A percentile compares a stretch with the other conserved stretches of the same genome.
phyloP scores from a whole-genome alignment of 2,329 filamentous ascomycete genomes.

The Hortaea werneckii region DNA sequence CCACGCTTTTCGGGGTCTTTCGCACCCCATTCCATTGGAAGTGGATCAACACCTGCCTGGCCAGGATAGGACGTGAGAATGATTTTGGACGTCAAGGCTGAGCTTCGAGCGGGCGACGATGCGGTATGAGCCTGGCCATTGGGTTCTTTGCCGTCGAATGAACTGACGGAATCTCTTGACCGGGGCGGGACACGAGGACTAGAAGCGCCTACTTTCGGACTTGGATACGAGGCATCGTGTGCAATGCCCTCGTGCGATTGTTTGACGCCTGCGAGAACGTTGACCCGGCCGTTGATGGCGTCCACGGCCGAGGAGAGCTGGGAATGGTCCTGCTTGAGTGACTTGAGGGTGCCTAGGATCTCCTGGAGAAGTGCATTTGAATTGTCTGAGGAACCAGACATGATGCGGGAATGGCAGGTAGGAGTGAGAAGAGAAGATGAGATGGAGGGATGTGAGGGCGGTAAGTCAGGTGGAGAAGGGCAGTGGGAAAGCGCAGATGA shows the following conservation, averaged over 20 bases:
- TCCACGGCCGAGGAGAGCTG: conserved; percentile 48
- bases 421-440: no score
- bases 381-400: conserved; percentile 11
- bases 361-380: conserved; percentile 33
- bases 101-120: conserved; percentile 27
- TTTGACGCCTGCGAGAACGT: conserved; percentile 50
- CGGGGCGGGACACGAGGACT: conserved; percentile 12
- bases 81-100: conserved; percentile 46
- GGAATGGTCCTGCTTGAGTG: conserved; percentile 46
- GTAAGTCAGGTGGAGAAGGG: no score
- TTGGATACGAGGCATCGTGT: conserved; percentile 20
- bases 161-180: conserved; percentile 17
- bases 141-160: conserved; percentile 15
- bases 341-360: conserved; percentile 46
- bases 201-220: conserved; percentile 11
- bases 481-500: no score
- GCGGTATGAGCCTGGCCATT: conserved; percentile 6
- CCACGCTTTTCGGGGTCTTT: conserved; percentile 65
- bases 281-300: conserved; percentile 51
- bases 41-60: conserved; percentile 86
- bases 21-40: conserved; percentile 80
- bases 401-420: neutral
- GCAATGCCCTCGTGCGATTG: conserved; percentile 43
- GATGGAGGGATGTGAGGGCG: no score
- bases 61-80: conserved; percentile 80